Base-by-base conservation (phyloP, 176 grass and related monocot genomes). In the Leersia perrieri region DNA sequence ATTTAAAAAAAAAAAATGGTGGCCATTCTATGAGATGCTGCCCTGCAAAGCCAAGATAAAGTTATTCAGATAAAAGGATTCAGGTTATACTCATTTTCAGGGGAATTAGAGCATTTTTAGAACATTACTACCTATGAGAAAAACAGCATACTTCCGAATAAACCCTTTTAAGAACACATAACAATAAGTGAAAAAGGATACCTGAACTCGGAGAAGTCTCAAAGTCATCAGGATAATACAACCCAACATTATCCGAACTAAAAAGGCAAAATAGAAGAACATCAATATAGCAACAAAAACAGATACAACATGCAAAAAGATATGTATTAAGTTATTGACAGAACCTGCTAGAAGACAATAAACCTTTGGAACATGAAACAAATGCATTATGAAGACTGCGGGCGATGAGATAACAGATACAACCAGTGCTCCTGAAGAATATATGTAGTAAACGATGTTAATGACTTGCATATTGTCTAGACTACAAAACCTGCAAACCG, bases 341-440 rank as follows among this genome's bases (percentile, higher is more conserved):
- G 29, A 78, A 95, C 93, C 96, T 90, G 85, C 82, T 41, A 95
- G 74, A 77, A 99, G 96, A 78, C 87, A 68, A 83, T 93, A 95
- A 72, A 93, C 60, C 82, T 93, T 99, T 86, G 90, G 85, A 69
- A 73, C 44, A 75, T 85, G 79, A 29, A 90, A 73, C 70, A 79
- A 73, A 84, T 80, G 73, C 71, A 93, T 80, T 68, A 95, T 55
- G 51, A 87, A 70, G 66, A 93, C 82, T 60, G 78, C 30, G 38
- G 90, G 93, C 58, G 87, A 91, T 67, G 90, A 87, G 13, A 95
- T 51, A 84, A 87, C 71, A 23, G 89, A 89, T 35, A 93, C 74
- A 74, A 91, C 9, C 70, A 95, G 83, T 61, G 93, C 96, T 86
- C 96, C 93, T 95, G 90, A 41, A 87, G 72, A 81, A 61, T 7